These are phyloP conservation scores for Heritiera fomes DNA, from an alignment of 345 rosid genomes.

Conservation along the genomic window DNA sequence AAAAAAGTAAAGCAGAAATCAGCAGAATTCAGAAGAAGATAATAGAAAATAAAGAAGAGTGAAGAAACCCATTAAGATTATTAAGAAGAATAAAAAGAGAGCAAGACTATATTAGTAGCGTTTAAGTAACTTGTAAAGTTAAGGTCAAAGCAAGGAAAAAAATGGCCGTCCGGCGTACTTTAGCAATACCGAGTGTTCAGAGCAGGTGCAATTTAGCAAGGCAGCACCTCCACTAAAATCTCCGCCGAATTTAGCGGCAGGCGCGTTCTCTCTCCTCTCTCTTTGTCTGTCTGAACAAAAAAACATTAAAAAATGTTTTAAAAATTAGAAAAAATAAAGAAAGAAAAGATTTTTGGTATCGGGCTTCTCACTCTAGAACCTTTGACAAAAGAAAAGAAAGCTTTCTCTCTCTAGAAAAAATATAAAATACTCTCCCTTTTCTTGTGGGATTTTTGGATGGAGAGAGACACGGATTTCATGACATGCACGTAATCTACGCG, in stretches of 20 bases:
- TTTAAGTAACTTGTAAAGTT: slow-evolving; percentile 18
- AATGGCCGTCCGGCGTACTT: slow-evolving; percentile 24
- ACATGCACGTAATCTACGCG: slow-evolving; percentile 37
- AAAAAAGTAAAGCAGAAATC: background rate
- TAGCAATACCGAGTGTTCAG: background rate
- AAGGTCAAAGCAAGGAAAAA: slow-evolving; percentile 15
- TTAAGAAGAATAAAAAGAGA: background rate
- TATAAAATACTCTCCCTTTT: background rate
- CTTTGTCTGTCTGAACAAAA: background rate
- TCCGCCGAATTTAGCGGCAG: slow-evolving; percentile 33
- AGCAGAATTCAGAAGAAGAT: background rate
- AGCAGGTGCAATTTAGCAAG: slow-evolving; percentile 8
- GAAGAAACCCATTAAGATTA: background rate
- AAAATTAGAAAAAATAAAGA: background rate
- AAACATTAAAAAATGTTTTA: background rate
- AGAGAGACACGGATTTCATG: slow-evolving; percentile 56
- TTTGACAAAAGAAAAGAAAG: background rate
- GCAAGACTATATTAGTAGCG: background rate
- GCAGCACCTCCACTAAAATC: slow-evolving; percentile 27
- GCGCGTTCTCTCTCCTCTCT: slow-evolving; percentile 36
- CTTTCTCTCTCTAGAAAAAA: slow-evolving; percentile 26
- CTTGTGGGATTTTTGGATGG: slow-evolving; percentile 8
- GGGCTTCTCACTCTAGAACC: slow-evolving; percentile 13
- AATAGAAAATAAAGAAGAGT: background rate
- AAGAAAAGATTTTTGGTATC: background rate